Evolutionary conservation across 2,329 filamentous ascomycete genomes (phyloP), one percentile per base, ranked within the genome.

Genomic region (Pestalotiopsis sp.): DNA sequence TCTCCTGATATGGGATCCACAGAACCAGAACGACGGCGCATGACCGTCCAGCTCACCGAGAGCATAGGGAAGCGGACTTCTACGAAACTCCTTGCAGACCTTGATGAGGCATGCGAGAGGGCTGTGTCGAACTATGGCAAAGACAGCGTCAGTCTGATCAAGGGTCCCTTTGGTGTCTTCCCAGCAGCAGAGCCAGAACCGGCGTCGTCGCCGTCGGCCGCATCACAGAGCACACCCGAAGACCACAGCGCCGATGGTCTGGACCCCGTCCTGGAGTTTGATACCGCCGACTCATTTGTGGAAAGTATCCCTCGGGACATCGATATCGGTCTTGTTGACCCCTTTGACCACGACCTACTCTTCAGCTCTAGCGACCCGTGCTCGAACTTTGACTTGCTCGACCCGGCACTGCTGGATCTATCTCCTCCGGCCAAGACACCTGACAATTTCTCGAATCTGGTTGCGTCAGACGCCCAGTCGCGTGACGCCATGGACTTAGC

Each of bases 21-120:
- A 68, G 81, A 79, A 70, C 68, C 72, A 36, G 75, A 78, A 67
- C 75, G 80, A 13, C 70, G 72, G 57, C 68, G 65, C 6, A 80
- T 82, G 80, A 80, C 77, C 64, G 69, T 75, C 64, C 73, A 79
- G 71, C 71, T 83, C 6, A 74, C 77, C 1, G 74, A 74, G 6
- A 79, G 75, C 41, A 72, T 83, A 4, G 75, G 75, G 0, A 70
- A 70, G 13, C 66, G 71, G n/a, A 73, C 73, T 0, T 70, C 74
- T 5, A 62, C 71, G 3, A 70, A 73, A 12, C 65, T 76, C 6
- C 40, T 79, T 23, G 68, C 73, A 4, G 76, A 77, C 66, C 63
- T 78, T 69, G 65, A 77, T 56, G 66, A 56, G 27, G 60, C 58
- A 31, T 68, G 52, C 38, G 56, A 67, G 23, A 27, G 61, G 57